Evolutionary conservation across 1,284 basidiomycete genomes (phyloP), one percentile per base, ranked within the genome.

Genomic region (Agaricales sp.): DNA sequence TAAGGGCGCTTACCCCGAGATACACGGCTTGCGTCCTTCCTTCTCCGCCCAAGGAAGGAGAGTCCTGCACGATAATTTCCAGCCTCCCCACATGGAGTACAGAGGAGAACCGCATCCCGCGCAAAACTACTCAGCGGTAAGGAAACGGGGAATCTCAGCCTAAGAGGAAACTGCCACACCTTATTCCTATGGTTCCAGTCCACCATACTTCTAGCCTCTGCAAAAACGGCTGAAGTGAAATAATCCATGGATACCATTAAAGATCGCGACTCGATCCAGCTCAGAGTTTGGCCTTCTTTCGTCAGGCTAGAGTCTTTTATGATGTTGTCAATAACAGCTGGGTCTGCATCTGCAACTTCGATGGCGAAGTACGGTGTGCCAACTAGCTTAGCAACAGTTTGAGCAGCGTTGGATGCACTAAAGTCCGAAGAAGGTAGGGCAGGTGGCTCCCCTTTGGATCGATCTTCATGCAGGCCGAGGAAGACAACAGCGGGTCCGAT

Each of bases 81-180:
- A 98, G 0, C 95, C 95, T 3, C 82, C 92, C 93, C 94, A 98
- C 54, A 92, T 74, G 1, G 90, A 88, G 61, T 93, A 91, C 1
- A 85, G 81, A 2, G 74, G 75, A 0, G 83, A 78, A 1, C 92
- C 91, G 63, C 95, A 98, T 0, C 78, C 83, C 1, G 93, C 77
- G 61, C 95, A 99, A 67, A 88, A 96, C 83, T 90, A 21, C 25
- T 4, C 25, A 3, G 4, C 14, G 22, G 18, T 51, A 48, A 41
- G 23, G 19, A 50, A 51, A 55, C 18, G 56, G 53, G 38, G 18
- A 30, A 26, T 45, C 14, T 52, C 24, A 12, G 43, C 16, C 43
- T 35, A 43, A 25, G 6, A 52, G 19, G 18, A n/a, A 46, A 18
- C 26, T 53, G 4, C 39, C 63, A 41, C 56, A 81, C 88, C 70